These are phyloP conservation scores for Talaromyces pinophilus DNA, from an alignment of 2,329 filamentous ascomycete genomes.

Conservation along the genomic window DNA sequence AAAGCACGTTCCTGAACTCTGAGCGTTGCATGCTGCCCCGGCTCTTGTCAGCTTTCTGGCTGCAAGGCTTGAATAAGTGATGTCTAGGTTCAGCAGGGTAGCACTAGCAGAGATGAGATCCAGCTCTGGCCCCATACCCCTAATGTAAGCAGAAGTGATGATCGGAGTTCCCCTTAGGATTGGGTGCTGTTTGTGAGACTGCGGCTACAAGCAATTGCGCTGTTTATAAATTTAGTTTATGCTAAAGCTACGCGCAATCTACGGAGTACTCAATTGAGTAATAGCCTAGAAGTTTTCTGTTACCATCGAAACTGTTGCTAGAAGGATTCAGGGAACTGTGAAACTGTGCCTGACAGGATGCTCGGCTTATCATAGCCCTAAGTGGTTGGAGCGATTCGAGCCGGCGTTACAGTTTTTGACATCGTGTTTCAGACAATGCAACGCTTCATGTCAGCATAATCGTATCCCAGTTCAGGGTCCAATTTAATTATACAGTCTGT, in stretches of 20 bases:
- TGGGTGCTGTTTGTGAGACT: not conserved
- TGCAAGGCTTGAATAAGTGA: not conserved
- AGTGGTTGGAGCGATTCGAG: not conserved
- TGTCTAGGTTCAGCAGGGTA: not conserved
- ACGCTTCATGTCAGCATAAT: constrained; percentile 7
- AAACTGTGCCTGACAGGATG: not conserved
- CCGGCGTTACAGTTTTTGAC: not conserved
- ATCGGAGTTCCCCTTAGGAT: not conserved
- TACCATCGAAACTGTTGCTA: not conserved
- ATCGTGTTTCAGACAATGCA: constrained; percentile 8
- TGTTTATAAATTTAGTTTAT: not conserved
- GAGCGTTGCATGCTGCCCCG: not conserved
- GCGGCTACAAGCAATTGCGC: not conserved
- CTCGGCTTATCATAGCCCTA: not conserved
- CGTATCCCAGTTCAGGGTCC: not conserved
- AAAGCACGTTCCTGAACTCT: not conserved
- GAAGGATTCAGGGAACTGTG: not conserved
- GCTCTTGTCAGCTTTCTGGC: not conserved
- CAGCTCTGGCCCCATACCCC: not conserved
- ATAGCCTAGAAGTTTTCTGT: not conserved
- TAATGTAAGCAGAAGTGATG: not conserved
- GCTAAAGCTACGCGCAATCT: not conserved
- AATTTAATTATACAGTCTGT: not conserved
- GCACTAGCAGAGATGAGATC: not conserved
- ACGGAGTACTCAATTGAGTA: not conserved